A percentile compares a stretch with the other conserved stretches of the same genome.
Evolutionary conservation across 2,329 filamentous ascomycete species (phyloP).

Genomic region (Parastagonospora nodorum): DNA sequence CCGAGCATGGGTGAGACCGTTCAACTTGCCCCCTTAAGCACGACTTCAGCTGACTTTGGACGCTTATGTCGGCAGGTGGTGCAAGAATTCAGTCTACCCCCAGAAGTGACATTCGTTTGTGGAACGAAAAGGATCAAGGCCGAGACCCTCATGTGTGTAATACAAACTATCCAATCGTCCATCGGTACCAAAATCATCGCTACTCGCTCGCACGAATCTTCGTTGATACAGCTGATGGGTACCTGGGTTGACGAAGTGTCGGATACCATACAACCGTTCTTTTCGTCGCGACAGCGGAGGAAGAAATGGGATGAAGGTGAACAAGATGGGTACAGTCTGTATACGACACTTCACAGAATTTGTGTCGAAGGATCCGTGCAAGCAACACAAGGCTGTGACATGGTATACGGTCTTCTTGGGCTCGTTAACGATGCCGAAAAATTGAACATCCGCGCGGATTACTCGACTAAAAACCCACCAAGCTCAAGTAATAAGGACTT

Average conservation of each 20-base stretch:
- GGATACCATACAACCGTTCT: neutral
- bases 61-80: neutral
- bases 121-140: neutral
- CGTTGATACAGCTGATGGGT: neutral
- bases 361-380: neutral
- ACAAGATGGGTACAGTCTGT: neutral
- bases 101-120: neutral
- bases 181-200: neutral
- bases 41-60: neutral
- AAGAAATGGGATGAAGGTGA: neutral
- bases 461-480: neutral
- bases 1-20: neutral
- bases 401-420: neutral
- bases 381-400: neutral
- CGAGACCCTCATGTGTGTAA: conserved; percentile 2
- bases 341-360: neutral
- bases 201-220: neutral
- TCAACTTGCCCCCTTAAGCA: no score
- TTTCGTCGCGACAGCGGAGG: neutral
- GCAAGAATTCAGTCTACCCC: conserved; percentile 1
- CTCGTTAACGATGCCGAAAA: neutral
- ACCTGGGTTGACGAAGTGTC: neutral
- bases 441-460: neutral
- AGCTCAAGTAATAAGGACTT: neutral
- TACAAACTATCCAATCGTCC: neutral